Conservation (phyloP, 2,329 filamentous ascomycete genomes). For the Trichoderma sp. region DNA sequence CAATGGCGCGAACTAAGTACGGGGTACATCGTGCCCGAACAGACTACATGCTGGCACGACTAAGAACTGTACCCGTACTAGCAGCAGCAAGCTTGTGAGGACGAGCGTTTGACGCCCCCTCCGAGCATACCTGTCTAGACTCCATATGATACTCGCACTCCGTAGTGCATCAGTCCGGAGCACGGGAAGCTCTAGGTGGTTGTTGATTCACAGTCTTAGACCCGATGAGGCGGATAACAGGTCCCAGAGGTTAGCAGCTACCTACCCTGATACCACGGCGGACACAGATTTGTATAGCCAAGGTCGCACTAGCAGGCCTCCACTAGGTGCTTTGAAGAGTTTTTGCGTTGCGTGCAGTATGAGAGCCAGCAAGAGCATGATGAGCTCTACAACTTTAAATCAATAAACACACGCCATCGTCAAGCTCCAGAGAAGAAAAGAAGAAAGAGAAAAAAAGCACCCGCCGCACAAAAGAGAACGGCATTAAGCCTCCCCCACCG, state of each 20-base stretch:
- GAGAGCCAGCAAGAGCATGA: neutral
- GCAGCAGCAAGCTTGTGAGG: neutral
- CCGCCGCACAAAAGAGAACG: neutral
- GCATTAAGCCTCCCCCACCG: neutral
- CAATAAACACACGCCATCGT: neutral
- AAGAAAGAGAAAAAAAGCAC: neutral
- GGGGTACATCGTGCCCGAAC: conserved; percentile 13
- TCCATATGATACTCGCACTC: neutral
- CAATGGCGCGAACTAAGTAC: neutral
- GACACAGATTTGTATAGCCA: neutral
- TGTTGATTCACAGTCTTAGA: neutral
- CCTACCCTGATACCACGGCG: neutral
- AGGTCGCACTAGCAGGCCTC: neutral
- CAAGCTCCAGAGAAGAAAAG: neutral
- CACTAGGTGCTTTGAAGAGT: neutral
- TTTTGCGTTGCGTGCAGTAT: neutral
- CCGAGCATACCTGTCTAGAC: neutral
- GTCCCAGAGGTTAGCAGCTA: neutral
- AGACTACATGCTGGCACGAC: neutral
- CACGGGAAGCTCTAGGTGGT: neutral
- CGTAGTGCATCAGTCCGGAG: neutral
- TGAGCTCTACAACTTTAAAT: neutral
- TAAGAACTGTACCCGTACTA: neutral
- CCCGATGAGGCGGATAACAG: neutral
- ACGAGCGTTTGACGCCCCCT: neutral